A percentile compares a stretch with the other conserved stretches of the same genome.
Conservation (phyloP, 768 basidiomycete genomes). For the Russula griseocarnosa region DNA sequence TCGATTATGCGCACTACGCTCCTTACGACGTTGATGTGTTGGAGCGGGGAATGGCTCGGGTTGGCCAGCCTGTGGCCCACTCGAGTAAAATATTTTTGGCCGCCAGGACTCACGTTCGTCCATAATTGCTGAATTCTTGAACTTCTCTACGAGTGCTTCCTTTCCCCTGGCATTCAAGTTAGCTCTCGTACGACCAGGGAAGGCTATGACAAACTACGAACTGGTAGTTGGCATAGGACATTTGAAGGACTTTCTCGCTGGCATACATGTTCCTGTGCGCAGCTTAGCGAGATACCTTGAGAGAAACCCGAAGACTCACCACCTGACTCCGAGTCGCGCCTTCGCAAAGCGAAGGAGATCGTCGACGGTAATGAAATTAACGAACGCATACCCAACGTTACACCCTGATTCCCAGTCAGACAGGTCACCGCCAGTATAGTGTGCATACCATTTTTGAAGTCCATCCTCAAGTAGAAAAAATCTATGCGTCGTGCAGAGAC, state of each 20-base stretch:
- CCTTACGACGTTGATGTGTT: conserved; percentile 76
- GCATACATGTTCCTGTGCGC: conserved; percentile 80
- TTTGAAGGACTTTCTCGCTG: conserved; percentile 84
- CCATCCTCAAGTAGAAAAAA: conserved; percentile 85
- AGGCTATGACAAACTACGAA: conserved; percentile 39
- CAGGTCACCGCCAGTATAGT: background rate
- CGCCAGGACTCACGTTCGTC: conserved; percentile 80
- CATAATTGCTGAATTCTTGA: conserved; percentile 89
- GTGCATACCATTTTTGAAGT: conserved; percentile 68
- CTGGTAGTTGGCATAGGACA: conserved; percentile 94
- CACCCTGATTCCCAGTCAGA: conserved; percentile 46
- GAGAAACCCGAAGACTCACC: conserved; percentile 45
- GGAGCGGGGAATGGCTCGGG: conserved; percentile 80
- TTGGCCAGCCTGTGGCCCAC: conserved; percentile 67
- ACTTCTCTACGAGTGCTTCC: conserved; percentile 85
- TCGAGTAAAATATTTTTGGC: conserved; percentile 80
- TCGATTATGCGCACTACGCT: conserved; percentile 78
- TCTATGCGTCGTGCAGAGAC: conserved; percentile 77
- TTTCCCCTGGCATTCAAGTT: conserved; percentile 58
- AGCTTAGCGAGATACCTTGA: background rate
- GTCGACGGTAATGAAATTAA: conserved; percentile 79
- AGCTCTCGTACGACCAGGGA: background rate
- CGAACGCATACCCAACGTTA: conserved; percentile 82
- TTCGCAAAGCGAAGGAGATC: conserved; percentile 75
- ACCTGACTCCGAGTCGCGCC: conserved; percentile 71